Percentiles rank a stretch among this genome's conserved stretches.
Evolutionary conservation across 805 yeast genomes (phyloP).

Genomic region (Wickerhamomyces hampshirensis): DNA sequence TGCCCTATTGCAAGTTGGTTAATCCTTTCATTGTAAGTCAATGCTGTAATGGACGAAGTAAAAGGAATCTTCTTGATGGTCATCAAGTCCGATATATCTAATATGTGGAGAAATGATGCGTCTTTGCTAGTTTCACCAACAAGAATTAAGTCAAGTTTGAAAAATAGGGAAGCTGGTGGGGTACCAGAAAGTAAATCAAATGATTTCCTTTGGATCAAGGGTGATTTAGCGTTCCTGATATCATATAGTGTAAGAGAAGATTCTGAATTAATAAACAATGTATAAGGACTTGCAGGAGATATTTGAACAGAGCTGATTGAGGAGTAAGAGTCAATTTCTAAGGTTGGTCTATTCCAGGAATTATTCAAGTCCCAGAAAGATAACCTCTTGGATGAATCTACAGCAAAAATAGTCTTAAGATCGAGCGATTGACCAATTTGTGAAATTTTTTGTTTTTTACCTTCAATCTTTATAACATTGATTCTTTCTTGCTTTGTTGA

Average conservation of each 20-base stretch:
- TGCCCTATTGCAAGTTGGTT: constrained; percentile 25
- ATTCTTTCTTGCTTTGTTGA: constrained; percentile 16
- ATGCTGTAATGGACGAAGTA: constrained; percentile 7
- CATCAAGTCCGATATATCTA: constrained; percentile 20
- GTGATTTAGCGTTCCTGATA: constrained; percentile 14
- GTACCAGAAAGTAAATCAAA: constrained; percentile 2
- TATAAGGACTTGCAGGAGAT: too few species aligned
- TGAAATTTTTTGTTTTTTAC: constrained; percentile 13
- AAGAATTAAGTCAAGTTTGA: background rate
- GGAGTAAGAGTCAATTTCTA: too few species aligned
- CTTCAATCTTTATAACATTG: constrained; percentile 10
- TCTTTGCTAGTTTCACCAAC: background rate
- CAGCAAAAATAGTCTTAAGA: too few species aligned
- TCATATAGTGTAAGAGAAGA: too few species aligned
- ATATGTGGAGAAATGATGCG: constrained; percentile 13
- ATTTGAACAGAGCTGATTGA: too few species aligned
- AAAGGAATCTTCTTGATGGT: constrained; percentile 7
- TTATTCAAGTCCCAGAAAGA: too few species aligned
- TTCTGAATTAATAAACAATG: too few species aligned
- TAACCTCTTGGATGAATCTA: too few species aligned
- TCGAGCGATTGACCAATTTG: too few species aligned
- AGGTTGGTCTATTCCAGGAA: too few species aligned
- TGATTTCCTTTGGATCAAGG: constrained; percentile 14
- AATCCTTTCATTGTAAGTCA: constrained; percentile 18
- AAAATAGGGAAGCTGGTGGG: constrained; percentile 2